Conservation (phyloP, 176 grass and related monocot species). For the Aegilops longissima region DNA sequence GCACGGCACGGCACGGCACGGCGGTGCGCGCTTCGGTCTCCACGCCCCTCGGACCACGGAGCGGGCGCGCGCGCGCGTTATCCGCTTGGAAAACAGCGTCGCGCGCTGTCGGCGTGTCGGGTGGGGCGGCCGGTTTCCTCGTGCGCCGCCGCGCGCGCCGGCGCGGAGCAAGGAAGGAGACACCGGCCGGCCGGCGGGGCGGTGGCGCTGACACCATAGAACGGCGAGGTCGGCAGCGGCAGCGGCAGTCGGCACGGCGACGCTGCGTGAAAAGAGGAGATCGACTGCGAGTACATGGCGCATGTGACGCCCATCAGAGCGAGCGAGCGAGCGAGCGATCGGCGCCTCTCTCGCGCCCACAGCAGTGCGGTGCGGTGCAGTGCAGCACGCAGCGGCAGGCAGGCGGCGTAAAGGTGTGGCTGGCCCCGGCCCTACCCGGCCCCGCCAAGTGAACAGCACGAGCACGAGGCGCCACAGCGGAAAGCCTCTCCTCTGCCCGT, state of each 20-base stretch:
- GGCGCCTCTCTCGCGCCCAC: not conserved
- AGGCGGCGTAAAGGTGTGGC: not conserved
- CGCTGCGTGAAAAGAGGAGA: conserved; percentile 16
- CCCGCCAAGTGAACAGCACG: not conserved
- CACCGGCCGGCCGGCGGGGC: not conserved
- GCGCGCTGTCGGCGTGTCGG: not conserved
- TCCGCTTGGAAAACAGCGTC: conserved; percentile 6
- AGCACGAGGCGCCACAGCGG: not conserved
- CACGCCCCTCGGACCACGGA: not conserved
- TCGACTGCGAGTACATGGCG: not conserved
- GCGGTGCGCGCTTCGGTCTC: not conserved
- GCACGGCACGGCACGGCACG: not conserved
- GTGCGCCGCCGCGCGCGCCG: not conserved
- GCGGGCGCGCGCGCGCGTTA: not conserved
- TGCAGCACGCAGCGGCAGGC: not conserved
- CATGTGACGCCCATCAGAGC: conserved; percentile 31
- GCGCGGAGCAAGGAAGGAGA: not conserved
- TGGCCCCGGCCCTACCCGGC: not conserved
- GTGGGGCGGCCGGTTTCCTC: not conserved
- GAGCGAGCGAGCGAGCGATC: no score
- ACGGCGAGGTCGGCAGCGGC: not conserved
- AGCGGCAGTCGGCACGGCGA: not conserved
- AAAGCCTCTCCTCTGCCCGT: not conserved
- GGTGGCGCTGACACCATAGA: not conserved
- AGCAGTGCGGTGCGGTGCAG: no score